phyloP scores from a whole-genome alignment of 495 filamentous ascomycete genomes.

The Daldinia caldariorum region DNA sequence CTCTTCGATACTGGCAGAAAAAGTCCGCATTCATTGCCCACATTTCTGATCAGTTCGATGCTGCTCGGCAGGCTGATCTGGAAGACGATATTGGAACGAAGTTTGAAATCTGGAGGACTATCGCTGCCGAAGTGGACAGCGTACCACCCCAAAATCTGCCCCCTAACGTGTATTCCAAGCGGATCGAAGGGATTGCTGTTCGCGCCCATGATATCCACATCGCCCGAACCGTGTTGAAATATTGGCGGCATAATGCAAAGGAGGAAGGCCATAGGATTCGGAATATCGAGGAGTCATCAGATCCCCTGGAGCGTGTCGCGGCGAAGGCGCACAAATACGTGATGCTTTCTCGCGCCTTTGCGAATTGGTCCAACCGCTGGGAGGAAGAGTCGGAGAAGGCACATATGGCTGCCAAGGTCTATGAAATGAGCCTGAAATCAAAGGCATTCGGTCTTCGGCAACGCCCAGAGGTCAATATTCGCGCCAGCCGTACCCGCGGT shows the following conservation, averaged over 20 bases:
- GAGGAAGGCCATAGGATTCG: conserved; percentile 29
- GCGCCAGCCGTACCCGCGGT: not conserved
- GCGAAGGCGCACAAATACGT: conserved; percentile 70
- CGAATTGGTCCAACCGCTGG: conserved; percentile 73
- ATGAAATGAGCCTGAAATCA: conserved; percentile 46
- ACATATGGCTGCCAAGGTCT: conserved; percentile 41
- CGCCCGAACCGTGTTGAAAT: conserved; percentile 29
- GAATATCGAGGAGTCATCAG: conserved; percentile 69
- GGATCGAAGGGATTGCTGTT: conserved; percentile 42
- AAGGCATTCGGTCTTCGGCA: conserved; percentile 39
- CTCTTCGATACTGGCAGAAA: conserved; percentile 45
- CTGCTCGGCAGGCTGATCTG: conserved; percentile 41
- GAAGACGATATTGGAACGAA: conserved; percentile 35
- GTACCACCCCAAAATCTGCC: conserved; percentile 33
- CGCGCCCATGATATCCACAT: conserved; percentile 41
- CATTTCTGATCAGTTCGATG: conserved; percentile 41
- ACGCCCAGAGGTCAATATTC: not conserved
- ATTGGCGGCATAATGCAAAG: conserved; percentile 39
- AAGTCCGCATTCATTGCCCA: conserved; percentile 37
- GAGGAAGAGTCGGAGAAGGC: conserved; percentile 64
- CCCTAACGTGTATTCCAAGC: conserved; percentile 45
- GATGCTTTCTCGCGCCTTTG: conserved; percentile 75
- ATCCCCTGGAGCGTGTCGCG: conserved; percentile 68
- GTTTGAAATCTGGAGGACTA: conserved; percentile 39
- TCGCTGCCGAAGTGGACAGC: conserved; percentile 30